Evolutionary conservation across 331 rosid species (phyloP).

Genomic region (Pyrus hybrid): DNA sequence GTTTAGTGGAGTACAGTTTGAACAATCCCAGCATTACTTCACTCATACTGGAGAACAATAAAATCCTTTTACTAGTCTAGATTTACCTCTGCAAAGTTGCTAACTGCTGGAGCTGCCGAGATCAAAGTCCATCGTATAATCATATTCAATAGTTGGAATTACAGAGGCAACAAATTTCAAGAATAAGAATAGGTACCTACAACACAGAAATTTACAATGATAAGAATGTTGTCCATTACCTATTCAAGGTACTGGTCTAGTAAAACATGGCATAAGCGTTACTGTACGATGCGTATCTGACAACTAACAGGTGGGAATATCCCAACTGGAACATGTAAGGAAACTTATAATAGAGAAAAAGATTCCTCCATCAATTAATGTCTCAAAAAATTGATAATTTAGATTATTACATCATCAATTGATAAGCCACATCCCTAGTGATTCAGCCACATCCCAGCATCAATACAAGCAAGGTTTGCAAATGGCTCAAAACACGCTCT

Average conservation of each 20-base stretch:
- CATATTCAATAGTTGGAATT: slow-evolving; percentile 92
- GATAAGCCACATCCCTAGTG: neutral
- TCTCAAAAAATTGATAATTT: neutral
- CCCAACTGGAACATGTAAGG: no score
- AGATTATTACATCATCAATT: neutral
- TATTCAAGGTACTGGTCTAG: neutral
- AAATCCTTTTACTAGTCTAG: neutral
- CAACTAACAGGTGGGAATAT: no score
- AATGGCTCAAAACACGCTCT: neutral
- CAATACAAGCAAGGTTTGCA: neutral
- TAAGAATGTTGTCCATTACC: neutral
- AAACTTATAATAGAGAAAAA: no score
- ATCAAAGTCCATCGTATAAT: slow-evolving; percentile 96
- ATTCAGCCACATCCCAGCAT: neutral
- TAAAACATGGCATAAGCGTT: neutral
- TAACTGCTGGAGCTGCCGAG: slow-evolving; percentile 85
- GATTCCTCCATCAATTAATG: neutral
- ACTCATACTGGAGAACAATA: neutral
- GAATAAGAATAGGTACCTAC: slow-evolving; percentile 91
- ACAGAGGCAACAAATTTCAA: slow-evolving; percentile 93
- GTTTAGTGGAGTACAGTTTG: neutral
- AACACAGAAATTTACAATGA: neutral
- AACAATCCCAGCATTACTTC: neutral
- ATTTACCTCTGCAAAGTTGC: slow-evolving; percentile 21
- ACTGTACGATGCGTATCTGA: neutral